Evolutionary conservation across 2,329 filamentous ascomycete genomes (phyloP), one percentile per base, ranked within the genome.

Genomic region (Trichoderma lentiforme): DNA sequence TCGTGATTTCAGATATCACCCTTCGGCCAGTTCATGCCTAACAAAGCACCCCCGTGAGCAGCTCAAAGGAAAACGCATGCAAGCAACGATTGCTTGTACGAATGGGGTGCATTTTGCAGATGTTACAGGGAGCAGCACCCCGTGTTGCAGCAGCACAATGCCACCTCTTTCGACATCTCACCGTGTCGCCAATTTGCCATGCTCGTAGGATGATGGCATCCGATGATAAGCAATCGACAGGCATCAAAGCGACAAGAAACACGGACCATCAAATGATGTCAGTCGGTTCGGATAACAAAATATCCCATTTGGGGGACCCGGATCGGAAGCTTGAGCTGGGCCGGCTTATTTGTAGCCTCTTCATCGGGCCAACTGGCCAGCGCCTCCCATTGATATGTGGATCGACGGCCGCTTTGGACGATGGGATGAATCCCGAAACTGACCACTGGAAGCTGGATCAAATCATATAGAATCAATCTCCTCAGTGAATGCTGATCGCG

Each of bases 281-380:
- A 64, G 28, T 32, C 60, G 24, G 62, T 34, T 24, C 18, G 26
- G 53, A 24, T n/a, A n/a, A 8, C 18, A 47, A 18, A n/a, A 26
- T 15, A 21, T 28, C 24, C 6, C 3, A 21, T 53, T 56, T 15
- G 36, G 56, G 36, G 34, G 65, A 51, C 32, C 53, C 53, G 53
- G 53, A 60, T 60, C n/a, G 39, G 65, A 61, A 69, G 53, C 65
- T 4, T 47, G 65, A 60, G 56, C 56, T 60, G 65, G 34, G 53
- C 34, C 8, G 34, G 28, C 47, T 21, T 32, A 51, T 32, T 67
- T 14, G 21, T 28, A 57, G 21, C 32, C 51, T 21, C 63, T n/a
- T n/a, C 6, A n/a, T 66, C 6, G 34, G 34, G 14, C 6, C 34
- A 36, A 15, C 14, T 39, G 51, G 14, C 8, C 32, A 43, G 6